These are phyloP conservation scores for Agarophyton chilense DNA, from an alignment of 23 red algal genomes.

Conservation along the genomic window DNA sequence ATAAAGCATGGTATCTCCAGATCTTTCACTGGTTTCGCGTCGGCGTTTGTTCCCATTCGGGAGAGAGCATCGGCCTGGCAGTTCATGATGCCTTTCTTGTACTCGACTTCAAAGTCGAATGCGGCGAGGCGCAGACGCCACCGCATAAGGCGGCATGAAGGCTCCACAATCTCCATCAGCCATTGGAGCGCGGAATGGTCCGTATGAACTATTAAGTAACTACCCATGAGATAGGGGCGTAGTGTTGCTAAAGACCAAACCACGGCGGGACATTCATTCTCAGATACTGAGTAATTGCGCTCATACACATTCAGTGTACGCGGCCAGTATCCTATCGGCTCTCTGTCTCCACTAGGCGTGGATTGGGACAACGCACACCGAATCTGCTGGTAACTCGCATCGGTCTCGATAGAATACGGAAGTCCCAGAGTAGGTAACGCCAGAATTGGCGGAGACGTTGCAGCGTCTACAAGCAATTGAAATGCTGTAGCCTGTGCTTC, in stretches of 20 bases:
- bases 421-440: not conserved
- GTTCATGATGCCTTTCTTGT: not conserved
- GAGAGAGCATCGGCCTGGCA: not conserved
- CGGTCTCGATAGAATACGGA: constrained; percentile 29
- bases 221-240: too few species aligned
- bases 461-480: not conserved
- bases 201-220: constrained; percentile 9
- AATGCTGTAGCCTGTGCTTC: not conserved
- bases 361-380: constrained; percentile 28
- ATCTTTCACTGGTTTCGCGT: not conserved
- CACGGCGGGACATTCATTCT: too few species aligned
- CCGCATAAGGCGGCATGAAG: constrained; percentile 2
- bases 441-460: not conserved
- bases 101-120: not conserved
- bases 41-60: not conserved
- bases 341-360: not conserved
- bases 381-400: constrained; percentile 18
- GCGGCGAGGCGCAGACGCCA: not conserved
- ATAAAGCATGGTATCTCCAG: too few species aligned
- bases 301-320: not conserved
- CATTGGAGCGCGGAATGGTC: constrained; percentile 10
- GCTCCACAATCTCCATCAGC: constrained; percentile 8
- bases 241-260: too few species aligned
- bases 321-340: constrained; percentile 25
- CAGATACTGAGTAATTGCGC: not conserved